A percentile compares a stretch with the other conserved stretches of the same genome.
Conservation (phyloP, 768 basidiomycete species). For the Phallus indusiatus region DNA sequence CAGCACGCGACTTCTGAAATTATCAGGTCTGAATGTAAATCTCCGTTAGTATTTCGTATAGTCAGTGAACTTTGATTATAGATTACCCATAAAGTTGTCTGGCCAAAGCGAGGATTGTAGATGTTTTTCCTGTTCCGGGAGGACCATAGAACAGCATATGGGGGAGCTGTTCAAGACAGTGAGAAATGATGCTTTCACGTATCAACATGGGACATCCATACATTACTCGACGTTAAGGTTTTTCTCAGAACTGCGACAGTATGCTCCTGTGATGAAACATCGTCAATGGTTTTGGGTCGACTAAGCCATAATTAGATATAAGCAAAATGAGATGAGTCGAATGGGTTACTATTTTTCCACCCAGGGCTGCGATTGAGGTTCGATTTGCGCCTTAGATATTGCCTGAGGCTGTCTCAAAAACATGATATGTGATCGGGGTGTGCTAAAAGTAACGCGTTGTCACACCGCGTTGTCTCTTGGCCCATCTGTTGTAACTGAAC, state of each 20-base stretch:
- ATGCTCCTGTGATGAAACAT: constrained; percentile 95
- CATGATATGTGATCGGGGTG: constrained; percentile 31
- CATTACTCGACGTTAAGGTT: constrained; percentile 88
- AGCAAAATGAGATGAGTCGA: background rate
- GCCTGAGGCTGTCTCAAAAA: constrained; percentile 48
- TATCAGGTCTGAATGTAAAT: constrained; percentile 61
- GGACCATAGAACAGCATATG: constrained; percentile 99
- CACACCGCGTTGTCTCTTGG: constrained; percentile 20
- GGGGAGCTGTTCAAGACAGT: constrained; percentile 56
- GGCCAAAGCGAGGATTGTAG: constrained; percentile 89
- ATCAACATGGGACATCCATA: constrained; percentile 25
- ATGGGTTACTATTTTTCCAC: constrained; percentile 93
- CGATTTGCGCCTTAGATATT: constrained; percentile 27
- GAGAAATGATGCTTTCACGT: constrained; percentile 7
- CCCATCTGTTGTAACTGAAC: constrained; percentile 23
- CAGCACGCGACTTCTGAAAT: constrained; percentile 85
- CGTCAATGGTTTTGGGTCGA: constrained; percentile 95
- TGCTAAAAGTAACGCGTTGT: constrained; percentile 32
- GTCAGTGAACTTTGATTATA: background rate
- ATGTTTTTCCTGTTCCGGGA: constrained; percentile 97
- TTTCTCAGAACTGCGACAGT: constrained; percentile 87
- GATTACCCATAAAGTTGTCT: constrained; percentile 89
- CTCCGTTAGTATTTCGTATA: background rate
- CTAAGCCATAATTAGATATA: constrained; percentile 28
- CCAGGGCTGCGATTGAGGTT: constrained; percentile 78